phyloP scores from a whole-genome alignment of 495 filamentous ascomycete genomes.

The Immersiella caudata region DNA sequence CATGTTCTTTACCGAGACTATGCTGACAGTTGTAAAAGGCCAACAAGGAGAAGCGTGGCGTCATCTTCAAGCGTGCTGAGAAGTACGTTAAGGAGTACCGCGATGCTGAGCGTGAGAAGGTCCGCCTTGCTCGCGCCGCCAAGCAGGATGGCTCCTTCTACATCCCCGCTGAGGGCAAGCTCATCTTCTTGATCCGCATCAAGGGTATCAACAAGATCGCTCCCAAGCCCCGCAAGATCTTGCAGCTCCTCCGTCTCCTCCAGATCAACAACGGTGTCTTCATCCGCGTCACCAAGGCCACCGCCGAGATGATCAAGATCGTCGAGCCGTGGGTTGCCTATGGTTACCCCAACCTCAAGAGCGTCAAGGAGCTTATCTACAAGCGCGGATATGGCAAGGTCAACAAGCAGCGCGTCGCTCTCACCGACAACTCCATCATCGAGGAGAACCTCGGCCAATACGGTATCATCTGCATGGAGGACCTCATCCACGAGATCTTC shows the following conservation, averaged over 20 bases:
- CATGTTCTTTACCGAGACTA: not conserved
- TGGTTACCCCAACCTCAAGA: conserved; percentile 98
- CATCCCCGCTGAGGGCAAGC: conserved; percentile 90
- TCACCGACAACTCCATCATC: conserved; percentile 97
- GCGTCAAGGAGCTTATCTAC: conserved; percentile 97
- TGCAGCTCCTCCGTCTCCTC: conserved; percentile 97
- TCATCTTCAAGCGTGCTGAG: conserved; percentile 99
- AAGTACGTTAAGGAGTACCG: conserved; percentile 99
- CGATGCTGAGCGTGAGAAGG: conserved; percentile 95
- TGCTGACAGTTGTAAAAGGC: conserved; percentile 62
- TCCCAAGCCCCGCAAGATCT: conserved; percentile 99
- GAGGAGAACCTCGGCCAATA: conserved; percentile 95
- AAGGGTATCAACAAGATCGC: conserved; percentile 99
- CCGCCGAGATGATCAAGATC: conserved; percentile 94
- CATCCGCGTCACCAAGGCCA: conserved; percentile 96
- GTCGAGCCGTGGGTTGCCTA: conserved; percentile 98
- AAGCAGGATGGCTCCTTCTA: conserved; percentile 93
- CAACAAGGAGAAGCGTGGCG: conserved; percentile 94
- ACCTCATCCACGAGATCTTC: conserved; percentile 98
- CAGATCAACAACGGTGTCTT: conserved; percentile 99
- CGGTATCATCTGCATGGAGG: conserved; percentile 99
- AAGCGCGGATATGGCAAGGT: conserved; percentile 99
- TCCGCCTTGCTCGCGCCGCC: conserved; percentile 83
- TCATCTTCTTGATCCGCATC: conserved; percentile 98
- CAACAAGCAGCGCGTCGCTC: conserved; percentile 90